Conservation (phyloP, 805 yeast species). For the Metschnikowia reukaufii region DNA sequence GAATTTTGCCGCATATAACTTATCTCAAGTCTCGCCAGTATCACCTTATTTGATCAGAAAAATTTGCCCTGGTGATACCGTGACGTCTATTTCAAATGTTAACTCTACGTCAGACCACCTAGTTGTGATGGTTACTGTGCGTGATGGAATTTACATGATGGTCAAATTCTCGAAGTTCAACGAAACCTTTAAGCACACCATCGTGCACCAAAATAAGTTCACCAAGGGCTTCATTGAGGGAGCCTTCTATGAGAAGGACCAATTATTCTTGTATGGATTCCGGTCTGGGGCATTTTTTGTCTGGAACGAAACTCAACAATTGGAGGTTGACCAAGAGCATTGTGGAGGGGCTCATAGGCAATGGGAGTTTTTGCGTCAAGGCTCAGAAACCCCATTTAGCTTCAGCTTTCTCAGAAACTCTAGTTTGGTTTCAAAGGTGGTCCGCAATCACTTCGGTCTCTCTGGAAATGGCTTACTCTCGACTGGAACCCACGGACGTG, state of each 20-base stretch:
- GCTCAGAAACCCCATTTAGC: constrained; percentile 21
- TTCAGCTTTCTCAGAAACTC: constrained; percentile 61
- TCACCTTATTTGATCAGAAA: constrained; percentile 30
- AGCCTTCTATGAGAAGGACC: constrained; percentile 43
- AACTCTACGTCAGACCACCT: constrained; percentile 21
- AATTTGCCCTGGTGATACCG: constrained; percentile 64
- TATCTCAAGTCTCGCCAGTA: constrained; percentile 23
- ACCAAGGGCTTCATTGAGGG: constrained; percentile 85
- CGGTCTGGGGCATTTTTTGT: constrained; percentile 73
- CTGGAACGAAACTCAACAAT: constrained; percentile 78
- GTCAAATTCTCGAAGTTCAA: constrained; percentile 20
- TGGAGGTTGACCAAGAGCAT: constrained; percentile 62
- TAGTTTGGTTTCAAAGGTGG: constrained; percentile 38
- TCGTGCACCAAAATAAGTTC: constrained; percentile 58
- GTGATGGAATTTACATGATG: constrained; percentile 65
- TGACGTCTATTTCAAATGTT: constrained; percentile 52
- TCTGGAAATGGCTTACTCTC: constrained; percentile 30
- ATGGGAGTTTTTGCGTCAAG: constrained; percentile 55
- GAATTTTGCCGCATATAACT: constrained; percentile 56
- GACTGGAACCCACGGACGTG: constrained; percentile 88
- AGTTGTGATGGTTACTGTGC: constrained; percentile 50
- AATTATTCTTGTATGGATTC: constrained; percentile 74
- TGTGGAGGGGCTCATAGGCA: constrained; percentile 94
- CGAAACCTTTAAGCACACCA: constrained; percentile 18
- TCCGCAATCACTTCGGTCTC: constrained; percentile 21